Base-by-base conservation (phyloP, 2,329 filamentous ascomycete genomes). In the Cladosporium sp. region DNA sequence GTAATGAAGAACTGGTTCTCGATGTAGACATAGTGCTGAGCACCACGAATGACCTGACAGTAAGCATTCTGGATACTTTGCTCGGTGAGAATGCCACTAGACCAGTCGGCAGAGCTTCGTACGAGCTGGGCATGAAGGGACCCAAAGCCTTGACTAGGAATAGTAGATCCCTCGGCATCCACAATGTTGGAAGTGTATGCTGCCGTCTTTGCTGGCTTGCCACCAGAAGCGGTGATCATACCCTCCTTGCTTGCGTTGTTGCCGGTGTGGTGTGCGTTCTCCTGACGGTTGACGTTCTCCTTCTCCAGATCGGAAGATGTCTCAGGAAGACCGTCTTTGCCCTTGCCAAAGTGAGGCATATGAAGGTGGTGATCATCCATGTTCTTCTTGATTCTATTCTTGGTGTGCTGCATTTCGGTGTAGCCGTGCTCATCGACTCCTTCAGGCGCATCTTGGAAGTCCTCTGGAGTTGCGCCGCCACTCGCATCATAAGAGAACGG, bases 1-100 rank as follows among this genome's bases (percentile, higher is more conserved):
- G 90, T 95, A 65, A 95, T 96, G 76, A 97, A 99, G 74, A 97
- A 97, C 63, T 99, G 93, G 63, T 97, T 97, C 68, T 99, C 93
- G 54, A 99, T 96, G 72, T 97, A 99, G 19, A 99, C 86, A 60
- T 83, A 96, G 66, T 97, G 92, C 69, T 96, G 75, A 0, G 92
- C 92, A 45, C 88, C 89, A 44, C 85, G 77, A 61, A 97, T 97
- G 24, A 95, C 73, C 56, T 96, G 89, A 52, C 76, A 78, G 66
- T 95, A 95, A 0, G 90, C 89, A 60, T 89, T 95, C 59, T 93
- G 88, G 52, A 95, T 95, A 43, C 85, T 90, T 59, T 89, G 85
- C 54, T 95, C 90, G 0, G 77, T 83, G 37, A 95, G 69, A 53
- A 96, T 93, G 3, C 92, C 92, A 64, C 88, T 95, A 13, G 88